Conservation (phyloP, 805 yeast genomes). For the Soucietia sequanensis region DNA sequence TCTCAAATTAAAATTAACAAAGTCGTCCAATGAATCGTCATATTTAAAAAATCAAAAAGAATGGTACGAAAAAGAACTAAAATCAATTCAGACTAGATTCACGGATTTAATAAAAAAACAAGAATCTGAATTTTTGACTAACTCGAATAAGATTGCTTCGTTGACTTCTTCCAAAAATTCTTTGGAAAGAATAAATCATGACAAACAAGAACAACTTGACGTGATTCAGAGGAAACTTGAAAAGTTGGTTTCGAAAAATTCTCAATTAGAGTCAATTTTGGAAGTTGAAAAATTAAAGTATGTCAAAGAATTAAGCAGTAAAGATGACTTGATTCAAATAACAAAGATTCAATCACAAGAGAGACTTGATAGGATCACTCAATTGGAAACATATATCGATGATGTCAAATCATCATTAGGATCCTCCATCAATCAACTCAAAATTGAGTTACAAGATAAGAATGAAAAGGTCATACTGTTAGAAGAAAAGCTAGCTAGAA, state of each 20-base stretch:
- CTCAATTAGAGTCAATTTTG: constrained; percentile 21
- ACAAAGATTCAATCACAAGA: constrained; percentile 54
- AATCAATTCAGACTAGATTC: constrained; percentile 30
- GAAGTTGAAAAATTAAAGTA: constrained; percentile 49
- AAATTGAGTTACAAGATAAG: constrained; percentile 30
- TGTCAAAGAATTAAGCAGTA: constrained; percentile 42
- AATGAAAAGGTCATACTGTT: constrained; percentile 31
- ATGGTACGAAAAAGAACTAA: constrained; percentile 42
- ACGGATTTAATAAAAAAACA: constrained; percentile 39
- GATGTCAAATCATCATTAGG: constrained; percentile 40
- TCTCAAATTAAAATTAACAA: constrained; percentile 34
- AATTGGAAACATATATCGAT: constrained; percentile 50
- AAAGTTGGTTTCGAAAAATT: constrained; percentile 15
- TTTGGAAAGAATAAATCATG: constrained; percentile 32
- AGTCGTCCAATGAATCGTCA: constrained; percentile 30
- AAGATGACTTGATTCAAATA: constrained; percentile 58
- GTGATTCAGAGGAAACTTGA: constrained; percentile 44
- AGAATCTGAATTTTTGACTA: constrained; percentile 33
- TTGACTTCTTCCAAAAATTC: constrained; percentile 24
- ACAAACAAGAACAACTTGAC: constrained; percentile 44
- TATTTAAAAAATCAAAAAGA: constrained; percentile 33
- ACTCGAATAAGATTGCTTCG: constrained; percentile 27
- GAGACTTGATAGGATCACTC: constrained; percentile 48
- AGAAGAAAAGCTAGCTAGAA: constrained; percentile 35
- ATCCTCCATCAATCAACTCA: constrained; percentile 31